phyloP scores from a whole-genome alignment of 2,329 filamentous ascomycete genomes.

The Phialocephala sp. region DNA sequence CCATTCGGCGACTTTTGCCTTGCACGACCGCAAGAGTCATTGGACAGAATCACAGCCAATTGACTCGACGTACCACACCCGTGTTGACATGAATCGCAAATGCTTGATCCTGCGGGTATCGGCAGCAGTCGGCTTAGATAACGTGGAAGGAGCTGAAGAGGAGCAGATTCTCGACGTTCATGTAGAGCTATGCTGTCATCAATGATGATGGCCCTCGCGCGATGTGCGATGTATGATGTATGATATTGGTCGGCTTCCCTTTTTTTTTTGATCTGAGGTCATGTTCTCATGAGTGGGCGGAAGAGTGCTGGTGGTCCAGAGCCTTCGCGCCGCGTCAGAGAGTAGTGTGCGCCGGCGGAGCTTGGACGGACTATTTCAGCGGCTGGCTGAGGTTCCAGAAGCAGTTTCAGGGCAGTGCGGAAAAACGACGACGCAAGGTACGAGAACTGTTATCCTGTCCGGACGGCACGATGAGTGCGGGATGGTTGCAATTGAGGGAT shows the following conservation, averaged over 20 bases:
- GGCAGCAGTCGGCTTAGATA: not conserved
- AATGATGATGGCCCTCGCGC: not conserved
- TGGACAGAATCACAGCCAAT: constrained; percentile 4
- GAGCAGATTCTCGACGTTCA: not conserved
- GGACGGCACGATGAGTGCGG: no score
- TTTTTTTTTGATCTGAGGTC: not conserved
- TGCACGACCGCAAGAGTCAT: not conserved
- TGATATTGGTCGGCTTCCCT: not conserved
- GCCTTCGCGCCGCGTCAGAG: constrained; percentile 11
- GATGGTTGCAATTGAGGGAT: no score
- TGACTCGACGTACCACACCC: not conserved
- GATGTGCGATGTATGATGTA: not conserved
- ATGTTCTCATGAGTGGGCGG: constrained; percentile 1
- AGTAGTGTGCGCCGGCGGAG: not conserved
- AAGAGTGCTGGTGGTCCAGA: not conserved
- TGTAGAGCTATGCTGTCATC: not conserved
- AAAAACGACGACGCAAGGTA: constrained; percentile 1
- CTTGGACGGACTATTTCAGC: not conserved
- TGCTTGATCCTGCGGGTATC: not conserved
- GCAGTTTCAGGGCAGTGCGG: constrained; percentile 8
- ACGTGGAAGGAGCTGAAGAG: not conserved
- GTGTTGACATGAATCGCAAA: constrained; percentile 12
- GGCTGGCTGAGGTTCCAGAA: constrained; percentile 8
- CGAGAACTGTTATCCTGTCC: not conserved
- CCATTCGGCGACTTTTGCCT: constrained; percentile 7